Conservation (phyloP, 2,329 filamentous ascomycete species). For the Fusarium incarnatum region DNA sequence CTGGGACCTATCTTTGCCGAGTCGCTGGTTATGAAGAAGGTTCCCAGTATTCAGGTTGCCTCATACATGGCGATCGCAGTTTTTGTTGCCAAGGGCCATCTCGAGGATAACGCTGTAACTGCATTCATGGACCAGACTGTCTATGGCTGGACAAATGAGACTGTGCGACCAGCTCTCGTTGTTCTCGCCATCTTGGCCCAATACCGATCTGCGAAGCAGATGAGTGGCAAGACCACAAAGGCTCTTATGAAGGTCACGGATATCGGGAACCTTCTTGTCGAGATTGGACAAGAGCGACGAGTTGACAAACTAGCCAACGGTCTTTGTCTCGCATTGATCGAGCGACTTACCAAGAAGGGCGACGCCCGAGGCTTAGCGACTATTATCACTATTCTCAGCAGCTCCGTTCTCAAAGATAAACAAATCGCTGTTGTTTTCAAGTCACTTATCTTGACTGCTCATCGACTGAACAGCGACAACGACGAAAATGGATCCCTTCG, state of each 20-base stretch:
- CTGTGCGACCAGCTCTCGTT: conserved; percentile 77
- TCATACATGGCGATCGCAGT: conserved; percentile 93
- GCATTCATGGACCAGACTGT: conserved; percentile 91
- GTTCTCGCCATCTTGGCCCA: conserved; percentile 86
- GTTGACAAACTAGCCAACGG: conserved; percentile 79
- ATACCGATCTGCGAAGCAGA: conserved; percentile 75
- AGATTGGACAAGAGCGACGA: conserved; percentile 72
- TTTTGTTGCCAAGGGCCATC: conserved; percentile 82
- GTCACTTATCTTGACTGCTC: conserved; percentile 69
- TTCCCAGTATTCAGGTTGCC: conserved; percentile 83
- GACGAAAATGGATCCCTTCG: conserved; percentile 68
- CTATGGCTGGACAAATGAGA: conserved; percentile 79
- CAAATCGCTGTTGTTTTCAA: conserved; percentile 75
- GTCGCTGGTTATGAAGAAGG: conserved; percentile 79
- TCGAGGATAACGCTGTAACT: conserved; percentile 84
- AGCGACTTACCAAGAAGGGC: conserved; percentile 70
- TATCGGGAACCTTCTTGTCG: conserved; percentile 68
- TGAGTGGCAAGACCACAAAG: conserved; percentile 77
- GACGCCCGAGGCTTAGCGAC: conserved; percentile 67
- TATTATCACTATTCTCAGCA: conserved; percentile 71
- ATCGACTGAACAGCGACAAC: conserved; percentile 66
- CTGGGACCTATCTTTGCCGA: conserved; percentile 78
- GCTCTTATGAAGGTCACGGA: conserved; percentile 73
- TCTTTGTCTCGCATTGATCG: conserved; percentile 73
- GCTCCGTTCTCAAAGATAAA: conserved; percentile 69